These are phyloP conservation scores for Pneumocystis wakefieldiae DNA, from an alignment of 1,139 yeast species.

Conservation along the genomic window DNA sequence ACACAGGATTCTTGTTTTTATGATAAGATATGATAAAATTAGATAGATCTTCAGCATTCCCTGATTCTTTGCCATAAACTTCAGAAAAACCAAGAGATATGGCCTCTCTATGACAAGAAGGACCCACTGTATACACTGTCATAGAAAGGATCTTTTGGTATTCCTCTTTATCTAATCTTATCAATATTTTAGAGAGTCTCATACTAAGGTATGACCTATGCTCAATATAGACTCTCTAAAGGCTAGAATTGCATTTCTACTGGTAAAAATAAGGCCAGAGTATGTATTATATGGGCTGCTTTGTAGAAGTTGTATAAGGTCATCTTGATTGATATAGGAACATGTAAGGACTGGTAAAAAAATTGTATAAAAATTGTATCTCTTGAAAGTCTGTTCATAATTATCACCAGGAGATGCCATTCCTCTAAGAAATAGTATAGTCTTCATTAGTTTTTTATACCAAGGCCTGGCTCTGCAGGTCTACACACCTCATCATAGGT, in stretches of 20 bases:
- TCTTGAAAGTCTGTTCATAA: neutral
- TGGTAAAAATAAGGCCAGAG: neutral
- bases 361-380: neutral
- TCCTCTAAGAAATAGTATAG: neutral
- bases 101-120: slow-evolving; percentile 62
- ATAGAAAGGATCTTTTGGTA: neutral
- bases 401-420: neutral
- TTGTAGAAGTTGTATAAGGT: neutral
- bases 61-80: slow-evolving; percentile 55
- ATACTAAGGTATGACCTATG: neutral
- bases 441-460: neutral
- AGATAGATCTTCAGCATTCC: slow-evolving; percentile 62
- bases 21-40: slow-evolving; percentile 38
- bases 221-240: neutral
- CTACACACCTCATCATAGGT: neutral
- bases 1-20: slow-evolving; percentile 18
- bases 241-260: neutral
- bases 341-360: neutral
- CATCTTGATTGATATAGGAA: neutral
- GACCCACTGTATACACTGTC: slow-evolving; percentile 78
- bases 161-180: neutral
- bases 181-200: neutral
- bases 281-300: neutral
- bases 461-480: neutral
- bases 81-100: slow-evolving; percentile 46